Percentiles rank a stretch among this genome's conserved stretches.
phyloP scores from a whole-genome alignment of 306 rosid genomes.

The Senna tora region DNA sequence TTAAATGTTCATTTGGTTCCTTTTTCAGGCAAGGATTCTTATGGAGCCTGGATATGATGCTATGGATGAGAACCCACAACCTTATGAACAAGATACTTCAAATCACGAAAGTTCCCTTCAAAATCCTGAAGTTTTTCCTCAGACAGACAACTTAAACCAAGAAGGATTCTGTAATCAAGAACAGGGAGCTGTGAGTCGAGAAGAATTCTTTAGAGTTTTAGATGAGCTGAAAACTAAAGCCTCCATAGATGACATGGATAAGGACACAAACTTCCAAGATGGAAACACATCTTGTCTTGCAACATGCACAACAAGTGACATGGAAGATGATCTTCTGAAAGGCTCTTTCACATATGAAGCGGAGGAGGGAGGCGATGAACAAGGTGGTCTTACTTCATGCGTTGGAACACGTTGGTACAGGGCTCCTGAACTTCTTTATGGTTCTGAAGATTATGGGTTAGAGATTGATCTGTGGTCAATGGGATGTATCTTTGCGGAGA shows the following conservation, averaged over 20 bases:
- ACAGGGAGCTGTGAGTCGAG: conserved; percentile 54
- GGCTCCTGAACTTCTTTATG: conserved; percentile 87
- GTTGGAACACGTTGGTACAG: conserved; percentile 88
- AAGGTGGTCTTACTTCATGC: conserved; percentile 73
- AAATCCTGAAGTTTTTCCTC: conserved; percentile 43
- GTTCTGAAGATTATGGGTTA: conserved; percentile 70
- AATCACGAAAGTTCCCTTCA: conserved; percentile 39
- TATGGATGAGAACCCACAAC: conserved; percentile 45
- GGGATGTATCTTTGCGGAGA: conserved; percentile 83
- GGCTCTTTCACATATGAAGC: conserved; percentile 61
- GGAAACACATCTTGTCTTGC: conserved; percentile 86
- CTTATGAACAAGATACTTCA: conserved; percentile 42
- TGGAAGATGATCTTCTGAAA: conserved; percentile 70
- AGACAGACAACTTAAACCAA: conserved; percentile 38
- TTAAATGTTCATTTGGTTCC: conserved; percentile 19
- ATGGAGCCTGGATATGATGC: conserved; percentile 58
- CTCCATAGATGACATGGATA: conserved; percentile 50
- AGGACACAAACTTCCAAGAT: conserved; percentile 60
- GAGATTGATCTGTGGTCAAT: conserved; percentile 94
- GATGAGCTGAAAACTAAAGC: conserved; percentile 72
- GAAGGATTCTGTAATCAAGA: conserved; percentile 44
- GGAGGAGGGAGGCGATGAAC: conserved; percentile 58
- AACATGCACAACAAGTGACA: conserved; percentile 78
- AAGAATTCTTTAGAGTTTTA: conserved; percentile 71
- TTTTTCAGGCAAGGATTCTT: conserved; percentile 83